Evolutionary conservation across 768 basidiomycete genomes (phyloP), one percentile per base, ranked within the genome.

Genomic region (Mycena belliarum): DNA sequence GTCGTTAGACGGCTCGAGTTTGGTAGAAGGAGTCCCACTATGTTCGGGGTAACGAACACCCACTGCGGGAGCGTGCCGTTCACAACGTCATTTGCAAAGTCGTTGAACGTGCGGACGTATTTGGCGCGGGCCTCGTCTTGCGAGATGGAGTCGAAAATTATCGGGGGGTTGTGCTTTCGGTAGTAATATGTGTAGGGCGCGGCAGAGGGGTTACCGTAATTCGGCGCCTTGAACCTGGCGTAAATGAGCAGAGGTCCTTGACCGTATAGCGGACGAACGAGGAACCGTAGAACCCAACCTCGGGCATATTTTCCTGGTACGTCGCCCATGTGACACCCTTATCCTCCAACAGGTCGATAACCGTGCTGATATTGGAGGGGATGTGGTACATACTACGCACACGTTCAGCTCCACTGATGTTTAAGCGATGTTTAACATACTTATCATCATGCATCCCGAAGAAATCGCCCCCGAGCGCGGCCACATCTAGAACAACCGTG

Each of bases 41-140:
- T 71, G 68, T 87, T 87, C 10, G 86, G 86, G 1, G 86, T 86
- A 52, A 87, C 73, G 61, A 83, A 86, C 11, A 75, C 61, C 83
- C 84, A 87, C 50, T 86, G 84, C 11, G 84, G 79, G 46, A 88
- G 68, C 2, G 71, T 72, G 46, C 77, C 67, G 12, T 77, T 76
- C 23, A 75, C 75, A 14, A 86, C 69, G 61, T 88, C 45, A 25
- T 50, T 50, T 11, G 80, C 79, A 61, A 87, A 84, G 67, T 86
- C 76, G 52, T 86, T 86, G 65, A 85, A 87, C 68, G 84, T 86
- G 32, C 85, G 78, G 43, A 80, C 75, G n/a, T 78, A 75, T 8
- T 65, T 59, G 18, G 73, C 69, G 40, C 85, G 82, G 0, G 67
- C 63, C 1, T 75, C 60, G 24, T 76, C 74, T 25, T 69, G 66